Evolutionary conservation across 768 basidiomycete species (phyloP).

Genomic region (Lanmaoa pseudosensibilis): DNA sequence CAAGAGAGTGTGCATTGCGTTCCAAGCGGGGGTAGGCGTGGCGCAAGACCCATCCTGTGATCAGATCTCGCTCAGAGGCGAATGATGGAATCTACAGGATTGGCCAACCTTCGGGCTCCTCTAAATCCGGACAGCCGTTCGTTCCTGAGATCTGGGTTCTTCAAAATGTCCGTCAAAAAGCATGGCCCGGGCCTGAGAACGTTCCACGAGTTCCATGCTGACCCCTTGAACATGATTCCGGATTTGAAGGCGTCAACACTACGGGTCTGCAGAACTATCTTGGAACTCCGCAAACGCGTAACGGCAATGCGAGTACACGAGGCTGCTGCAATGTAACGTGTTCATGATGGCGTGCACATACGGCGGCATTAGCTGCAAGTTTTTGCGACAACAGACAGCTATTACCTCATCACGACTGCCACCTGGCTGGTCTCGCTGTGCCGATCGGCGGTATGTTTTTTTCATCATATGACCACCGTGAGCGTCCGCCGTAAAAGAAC

Average conservation of each 20-base stretch:
- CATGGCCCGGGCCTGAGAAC: slow-evolving; percentile 12
- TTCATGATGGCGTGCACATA: slow-evolving; percentile 13
- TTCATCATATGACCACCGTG: slow-evolving; percentile 2
- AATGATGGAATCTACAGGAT: slow-evolving; percentile 21
- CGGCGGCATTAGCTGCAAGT: slow-evolving; percentile 15
- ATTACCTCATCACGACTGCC: slow-evolving; percentile 22
- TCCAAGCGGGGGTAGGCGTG: slow-evolving; percentile 3
- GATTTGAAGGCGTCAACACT: not conserved
- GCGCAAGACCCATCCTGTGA: slow-evolving; percentile 16
- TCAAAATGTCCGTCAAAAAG: not conserved
- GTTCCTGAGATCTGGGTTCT: slow-evolving; percentile 12
- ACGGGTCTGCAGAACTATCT: slow-evolving; percentile 3
- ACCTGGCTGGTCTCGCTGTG: not conserved
- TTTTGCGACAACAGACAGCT: slow-evolving; percentile 1
- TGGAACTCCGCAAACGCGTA: slow-evolving; percentile 21
- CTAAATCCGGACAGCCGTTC: slow-evolving; percentile 13
- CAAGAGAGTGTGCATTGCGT: not conserved
- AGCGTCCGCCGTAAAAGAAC: not conserved
- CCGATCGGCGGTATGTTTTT: slow-evolving; percentile 5
- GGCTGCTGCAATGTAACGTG: slow-evolving; percentile 22
- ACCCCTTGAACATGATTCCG: slow-evolving; percentile 6
- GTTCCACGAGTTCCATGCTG: slow-evolving; percentile 3
- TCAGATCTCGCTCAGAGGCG: slow-evolving; percentile 18
- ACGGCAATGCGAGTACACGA: slow-evolving; percentile 27
- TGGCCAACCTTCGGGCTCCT: slow-evolving; percentile 12